Evolutionary conservation across 108 stramenopile species (phyloP).

Genomic region (Skeletonema menzelii): DNA sequence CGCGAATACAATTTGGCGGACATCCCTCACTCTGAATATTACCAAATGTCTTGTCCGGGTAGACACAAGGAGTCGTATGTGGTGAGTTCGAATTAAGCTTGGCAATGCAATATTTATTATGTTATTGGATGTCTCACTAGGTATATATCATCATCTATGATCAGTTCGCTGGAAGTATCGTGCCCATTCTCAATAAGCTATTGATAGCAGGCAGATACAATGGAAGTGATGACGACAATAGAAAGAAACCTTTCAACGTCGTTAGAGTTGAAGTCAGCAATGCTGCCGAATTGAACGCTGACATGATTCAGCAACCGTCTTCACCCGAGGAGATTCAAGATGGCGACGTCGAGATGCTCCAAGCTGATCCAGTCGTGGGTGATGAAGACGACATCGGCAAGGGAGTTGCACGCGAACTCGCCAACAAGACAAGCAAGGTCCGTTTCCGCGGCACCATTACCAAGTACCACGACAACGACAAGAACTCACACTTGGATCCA

Average conservation of each 20-base stretch:
- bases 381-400: slow-evolving; percentile 20
- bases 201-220: not conserved
- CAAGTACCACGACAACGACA: slow-evolving; percentile 32
- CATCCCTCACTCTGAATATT: not conserved
- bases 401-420: slow-evolving; percentile 12
- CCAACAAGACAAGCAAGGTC: slow-evolving; percentile 5
- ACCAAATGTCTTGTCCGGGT: not conserved
- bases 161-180: not conserved
- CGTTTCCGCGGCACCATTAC: slow-evolving; percentile 10
- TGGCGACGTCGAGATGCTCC: not conserved
- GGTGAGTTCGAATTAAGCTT: not conserved
- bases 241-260: slow-evolving; percentile 3
- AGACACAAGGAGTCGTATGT: not conserved
- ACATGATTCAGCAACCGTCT: not conserved
- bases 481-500: slow-evolving; percentile 16
- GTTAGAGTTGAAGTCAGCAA: not conserved
- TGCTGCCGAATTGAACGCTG: slow-evolving; percentile 32
- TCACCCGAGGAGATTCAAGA: not conserved
- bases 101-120: not conserved
- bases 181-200: not conserved
- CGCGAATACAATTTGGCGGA: not conserved
- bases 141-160: not conserved
- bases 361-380: slow-evolving; percentile 10
- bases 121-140: not conserved
- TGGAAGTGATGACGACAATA: not conserved